These are phyloP conservation scores for Mrakia blollopis DNA, from an alignment of 768 basidiomycete genomes.

Conservation along the genomic window DNA sequence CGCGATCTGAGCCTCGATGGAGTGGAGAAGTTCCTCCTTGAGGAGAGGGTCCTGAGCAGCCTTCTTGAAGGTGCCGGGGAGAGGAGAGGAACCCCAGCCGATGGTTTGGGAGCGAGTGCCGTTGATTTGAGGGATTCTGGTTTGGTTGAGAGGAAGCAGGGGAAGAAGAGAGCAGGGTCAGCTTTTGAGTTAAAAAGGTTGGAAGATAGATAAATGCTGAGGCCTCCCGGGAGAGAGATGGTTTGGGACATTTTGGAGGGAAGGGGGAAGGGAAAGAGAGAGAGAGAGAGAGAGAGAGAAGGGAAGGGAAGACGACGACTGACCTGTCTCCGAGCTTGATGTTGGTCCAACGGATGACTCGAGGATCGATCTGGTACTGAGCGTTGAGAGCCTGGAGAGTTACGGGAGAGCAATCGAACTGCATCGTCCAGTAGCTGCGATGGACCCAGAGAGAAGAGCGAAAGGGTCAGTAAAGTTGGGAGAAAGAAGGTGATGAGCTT, in stretches of 20 bases:
- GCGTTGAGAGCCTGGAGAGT: constrained; percentile 21
- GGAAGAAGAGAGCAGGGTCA: not conserved
- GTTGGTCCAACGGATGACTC: constrained; percentile 31
- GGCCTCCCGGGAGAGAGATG: too few species aligned
- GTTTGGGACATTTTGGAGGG: too few species aligned
- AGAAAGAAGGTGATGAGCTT: not conserved
- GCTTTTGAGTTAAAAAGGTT: too few species aligned
- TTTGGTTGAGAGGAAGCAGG: not conserved
- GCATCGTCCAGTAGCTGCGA: constrained; percentile 22
- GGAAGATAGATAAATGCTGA: too few species aligned
- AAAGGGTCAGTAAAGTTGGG: not conserved
- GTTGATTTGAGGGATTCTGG: not conserved
- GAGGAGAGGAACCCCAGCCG: not conserved
- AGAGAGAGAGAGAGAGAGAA: too few species aligned
- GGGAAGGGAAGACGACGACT: not conserved
- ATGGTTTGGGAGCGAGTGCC: not conserved
- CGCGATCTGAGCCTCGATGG: not conserved
- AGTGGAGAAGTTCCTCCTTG: not conserved
- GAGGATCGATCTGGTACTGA: constrained; percentile 18
- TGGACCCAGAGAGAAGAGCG: not conserved
- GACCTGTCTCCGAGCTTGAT: constrained; percentile 28
- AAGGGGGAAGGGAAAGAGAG: not conserved
- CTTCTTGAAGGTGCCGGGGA: not conserved
- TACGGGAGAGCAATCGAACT: constrained; percentile 32
- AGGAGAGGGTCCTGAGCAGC: not conserved